These are phyloP conservation scores for Ophiostoma australiae DNA, from an alignment of 2,329 filamentous ascomycete genomes.

Conservation along the genomic window DNA sequence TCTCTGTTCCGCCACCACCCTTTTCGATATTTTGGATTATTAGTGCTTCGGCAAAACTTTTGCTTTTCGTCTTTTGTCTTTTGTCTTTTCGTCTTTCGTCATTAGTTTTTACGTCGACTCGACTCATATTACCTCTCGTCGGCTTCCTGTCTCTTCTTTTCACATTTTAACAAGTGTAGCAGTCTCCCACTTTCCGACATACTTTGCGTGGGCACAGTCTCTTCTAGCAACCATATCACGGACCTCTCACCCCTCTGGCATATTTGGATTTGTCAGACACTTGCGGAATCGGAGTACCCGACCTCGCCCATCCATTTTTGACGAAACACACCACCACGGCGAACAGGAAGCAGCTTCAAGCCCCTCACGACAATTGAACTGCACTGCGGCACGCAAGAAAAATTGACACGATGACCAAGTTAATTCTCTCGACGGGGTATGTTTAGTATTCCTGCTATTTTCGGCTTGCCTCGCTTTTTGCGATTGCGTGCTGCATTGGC, in stretches of 20 bases:
- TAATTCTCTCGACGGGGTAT: conserved; percentile 24
- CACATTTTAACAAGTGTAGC: background rate
- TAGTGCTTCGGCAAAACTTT: conserved; percentile 5
- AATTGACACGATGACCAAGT: conserved; percentile 21
- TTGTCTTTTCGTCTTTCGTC: background rate
- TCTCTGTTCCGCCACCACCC: background rate
- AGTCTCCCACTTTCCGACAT: background rate
- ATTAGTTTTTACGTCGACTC: background rate
- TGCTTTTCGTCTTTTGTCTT: background rate
- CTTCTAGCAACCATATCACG: background rate
- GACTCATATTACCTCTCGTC: background rate
- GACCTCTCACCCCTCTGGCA: background rate
- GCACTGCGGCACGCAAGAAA: background rate
- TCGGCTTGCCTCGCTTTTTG: background rate
- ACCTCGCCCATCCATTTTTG: background rate
- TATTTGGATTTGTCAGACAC: conserved; percentile 15
- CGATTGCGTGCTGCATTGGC: background rate
- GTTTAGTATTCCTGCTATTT: background rate
- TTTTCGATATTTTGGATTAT: background rate
- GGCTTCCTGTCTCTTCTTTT: background rate
- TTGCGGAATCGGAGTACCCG: background rate
- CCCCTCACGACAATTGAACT: background rate
- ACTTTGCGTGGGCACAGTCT: background rate
- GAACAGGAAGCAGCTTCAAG: background rate
- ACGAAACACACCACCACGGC: background rate